Conservation (phyloP, 179 eudicot genomes). For the Pouteria campechiana region DNA sequence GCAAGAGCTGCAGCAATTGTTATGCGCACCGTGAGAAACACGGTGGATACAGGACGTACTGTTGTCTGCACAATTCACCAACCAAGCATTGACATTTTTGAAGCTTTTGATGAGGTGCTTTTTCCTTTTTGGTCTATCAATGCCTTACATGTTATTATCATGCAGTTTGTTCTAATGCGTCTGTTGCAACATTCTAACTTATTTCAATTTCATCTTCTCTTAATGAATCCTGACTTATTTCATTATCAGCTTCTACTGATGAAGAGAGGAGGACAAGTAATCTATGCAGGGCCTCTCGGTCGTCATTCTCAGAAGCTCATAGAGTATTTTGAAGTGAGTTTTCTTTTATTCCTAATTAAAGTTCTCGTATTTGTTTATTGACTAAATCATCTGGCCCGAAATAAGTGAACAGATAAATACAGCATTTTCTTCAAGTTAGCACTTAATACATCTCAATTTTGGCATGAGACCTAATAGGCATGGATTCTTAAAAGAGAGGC, state of each 20-base stretch:
- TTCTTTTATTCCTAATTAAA: neutral
- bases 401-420: too few species aligned
- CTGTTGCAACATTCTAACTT: too few species aligned
- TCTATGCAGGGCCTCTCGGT: slow-evolving; percentile 64
- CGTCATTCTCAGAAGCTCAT: slow-evolving; percentile 37
- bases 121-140: neutral
- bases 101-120: slow-evolving; percentile 71
- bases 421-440: too few species aligned
- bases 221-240: too few species aligned
- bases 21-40: slow-evolving; percentile 67
- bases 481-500: too few species aligned
- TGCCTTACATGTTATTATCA: too few species aligned
- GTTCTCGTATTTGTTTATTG: neutral
- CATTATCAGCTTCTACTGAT: slow-evolving; percentile 69
- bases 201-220: too few species aligned
- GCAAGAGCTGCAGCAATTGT: slow-evolving; percentile 87
- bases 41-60: slow-evolving; percentile 64
- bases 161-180: neutral
- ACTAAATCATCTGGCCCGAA: too few species aligned
- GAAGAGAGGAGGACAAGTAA: slow-evolving; percentile 84
- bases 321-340: slow-evolving; percentile 65
- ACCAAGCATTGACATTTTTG: slow-evolving; percentile 71
- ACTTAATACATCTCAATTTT: too few species aligned
- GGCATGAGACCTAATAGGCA: too few species aligned
- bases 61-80: slow-evolving; percentile 90